Base-by-base conservation (phyloP, 225 moss, liverwort and hornwort species). In the Straminergon stramineum region DNA sequence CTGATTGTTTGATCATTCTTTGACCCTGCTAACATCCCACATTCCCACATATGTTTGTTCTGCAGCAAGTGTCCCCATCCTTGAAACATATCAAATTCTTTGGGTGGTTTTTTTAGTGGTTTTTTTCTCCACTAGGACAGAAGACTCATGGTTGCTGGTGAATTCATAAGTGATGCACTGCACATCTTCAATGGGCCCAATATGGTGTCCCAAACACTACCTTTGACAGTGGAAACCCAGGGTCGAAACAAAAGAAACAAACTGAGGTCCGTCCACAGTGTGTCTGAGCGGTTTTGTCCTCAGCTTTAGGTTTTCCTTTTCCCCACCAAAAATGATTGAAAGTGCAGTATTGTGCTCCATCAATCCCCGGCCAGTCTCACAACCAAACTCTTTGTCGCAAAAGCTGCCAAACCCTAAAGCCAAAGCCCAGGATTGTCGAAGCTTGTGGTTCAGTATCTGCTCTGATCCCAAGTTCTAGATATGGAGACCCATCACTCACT, bases 1-100 rank as follows among this genome's bases (percentile, higher is more conserved):
- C 1, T 2, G 2, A 5, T 55, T 15, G 10, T 43, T 28, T 1
- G 0, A n/a, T 27, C 0, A 3, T 7, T 57, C 10, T 10, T 26
- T 6, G 26, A n/a, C 10, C 15, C 26, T 1, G 0, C 6, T 24
- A 26, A 27, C 11, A 17, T 18, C 11, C 3, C 39, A 35, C 2
- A 0, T 58, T 24, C n/a, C n/a, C n/a, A n/a, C 26, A 17, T 35
- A 22, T 52, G 13, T 32, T 76, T 22, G 1, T 4, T 79, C 11
- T 0, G 2, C 14, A 15, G 1, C 39, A 13, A 2, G 4, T 35
- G 21, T 14, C 34, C 6, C 35, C 15, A 37, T 37, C 10, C 17
- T 56, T 3, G 30, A 81, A 43, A 31, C 6, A 9, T 31, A 18
- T 41, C 13, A 58, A 23, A 21, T 57, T 32, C 16, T 58, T 70